Evolutionary conservation across 805 yeast species (phyloP), one percentile per base, ranked within the genome.

Genomic region (Candida nitratophila): DNA sequence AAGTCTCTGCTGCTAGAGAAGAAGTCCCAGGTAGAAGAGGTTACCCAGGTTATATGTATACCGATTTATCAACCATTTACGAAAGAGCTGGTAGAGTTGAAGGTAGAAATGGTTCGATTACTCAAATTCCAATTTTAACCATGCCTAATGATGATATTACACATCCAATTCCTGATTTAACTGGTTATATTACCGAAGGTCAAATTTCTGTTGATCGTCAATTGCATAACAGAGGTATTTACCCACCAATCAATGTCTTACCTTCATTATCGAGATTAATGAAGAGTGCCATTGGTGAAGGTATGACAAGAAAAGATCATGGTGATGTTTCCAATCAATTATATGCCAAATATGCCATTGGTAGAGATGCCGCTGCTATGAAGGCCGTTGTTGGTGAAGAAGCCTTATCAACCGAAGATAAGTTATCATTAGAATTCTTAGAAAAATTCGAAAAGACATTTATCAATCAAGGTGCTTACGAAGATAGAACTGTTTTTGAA

Each of bases 21-120:
- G 99, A 95, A 73, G 99, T 93, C 39, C 99, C 99, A 64, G 99
- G 99, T 77, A 89, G 99, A 80, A 89, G 99, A 83, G 99, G 99
- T 77, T 93, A 93, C 70, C 99, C 99, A 52, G 99, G 99, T 86
- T 93, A 93, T 70, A 93, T 93, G 99, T 93, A 93, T 74, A 93
- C 99, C 40, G 99, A 93, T 83, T 87, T 93, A 76, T 87, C 98
- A 42, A 93, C 98, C 42, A 89, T 93, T 61, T 93, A 93, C 69
- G 99, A 93, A 74, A 87, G 99, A 76, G 99, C 99, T 39, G 99
- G 99, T 67, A 86, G 99, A 76, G 98, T 93, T 50, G 99, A 93
- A 73, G 99, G 99, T 54, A 85, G 99, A 74, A 93, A 93, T 63
- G 99, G 99, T 66, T 93, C 99, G 40, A 93, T 93, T 64, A 93